Evolutionary conservation across 1,284 basidiomycete species (phyloP).

Genomic region (Pseudozyma sp.): DNA sequence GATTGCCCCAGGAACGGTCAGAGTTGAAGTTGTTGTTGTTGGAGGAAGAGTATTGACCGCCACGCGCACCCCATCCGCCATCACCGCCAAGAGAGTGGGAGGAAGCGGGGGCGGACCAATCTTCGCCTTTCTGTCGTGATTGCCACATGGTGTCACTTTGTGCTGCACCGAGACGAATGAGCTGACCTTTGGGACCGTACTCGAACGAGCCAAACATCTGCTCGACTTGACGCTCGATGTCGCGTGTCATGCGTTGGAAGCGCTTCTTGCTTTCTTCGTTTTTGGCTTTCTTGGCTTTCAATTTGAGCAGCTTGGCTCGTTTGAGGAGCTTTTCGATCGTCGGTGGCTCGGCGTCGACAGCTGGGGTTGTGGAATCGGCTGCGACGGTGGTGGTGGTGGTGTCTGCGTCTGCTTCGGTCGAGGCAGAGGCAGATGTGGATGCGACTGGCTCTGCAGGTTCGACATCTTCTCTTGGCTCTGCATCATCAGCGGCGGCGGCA

Average conservation of each 20-base stretch:
- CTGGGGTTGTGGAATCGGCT: background rate
- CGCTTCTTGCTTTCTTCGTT: conserved; percentile 48
- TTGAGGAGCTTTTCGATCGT: conserved; percentile 58
- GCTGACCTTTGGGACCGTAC: conserved; percentile 51
- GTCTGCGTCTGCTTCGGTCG: background rate
- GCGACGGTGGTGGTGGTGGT: background rate
- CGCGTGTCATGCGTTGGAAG: conserved; percentile 43
- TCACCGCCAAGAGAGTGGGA: conserved; percentile 17
- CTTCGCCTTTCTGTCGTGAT: conserved; percentile 27
- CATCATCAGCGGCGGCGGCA: background rate
- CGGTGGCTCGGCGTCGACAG: conserved; percentile 27
- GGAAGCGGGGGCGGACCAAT: conserved; percentile 26
- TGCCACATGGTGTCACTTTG: conserved; percentile 45
- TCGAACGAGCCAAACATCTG: conserved; percentile 54
- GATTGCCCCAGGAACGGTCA: conserved; percentile 1
- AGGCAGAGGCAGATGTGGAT: conserved; percentile 26
- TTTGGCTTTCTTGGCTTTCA: conserved; percentile 64
- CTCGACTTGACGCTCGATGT: conserved; percentile 66
- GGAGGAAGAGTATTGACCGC: conserved; percentile 12
- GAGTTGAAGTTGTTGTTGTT: conserved; percentile 4
- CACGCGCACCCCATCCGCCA: conserved; percentile 38
- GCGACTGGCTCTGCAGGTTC: conserved; percentile 22
- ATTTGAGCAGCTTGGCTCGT: conserved; percentile 64
- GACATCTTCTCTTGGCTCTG: conserved; percentile 5
- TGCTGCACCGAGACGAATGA: conserved; percentile 44